Conservation (phyloP, 352 stramenopile species). For the Globisporangium orthogonon region DNA sequence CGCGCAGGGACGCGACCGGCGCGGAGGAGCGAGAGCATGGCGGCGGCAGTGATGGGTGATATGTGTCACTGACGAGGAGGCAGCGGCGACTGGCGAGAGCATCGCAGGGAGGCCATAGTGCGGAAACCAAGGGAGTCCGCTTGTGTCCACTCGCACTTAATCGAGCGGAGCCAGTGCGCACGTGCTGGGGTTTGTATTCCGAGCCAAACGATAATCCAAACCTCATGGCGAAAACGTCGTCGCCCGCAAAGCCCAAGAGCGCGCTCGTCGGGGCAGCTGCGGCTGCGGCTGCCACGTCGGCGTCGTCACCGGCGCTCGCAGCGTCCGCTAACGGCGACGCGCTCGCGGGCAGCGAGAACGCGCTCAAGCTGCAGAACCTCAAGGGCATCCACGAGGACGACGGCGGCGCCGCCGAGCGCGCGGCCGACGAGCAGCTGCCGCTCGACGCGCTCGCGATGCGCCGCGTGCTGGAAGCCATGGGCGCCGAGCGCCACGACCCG, state of each 20-base stretch:
- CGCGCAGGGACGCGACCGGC: too few relatives aligned
- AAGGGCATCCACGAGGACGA: constrained; percentile 70
- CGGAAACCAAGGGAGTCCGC: too few relatives aligned
- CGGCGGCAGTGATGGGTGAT: neutral
- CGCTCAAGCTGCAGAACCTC: constrained; percentile 45
- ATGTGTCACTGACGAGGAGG: too few relatives aligned
- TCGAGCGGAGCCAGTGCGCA: too few relatives aligned
- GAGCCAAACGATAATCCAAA: neutral
- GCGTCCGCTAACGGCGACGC: constrained; percentile 7
- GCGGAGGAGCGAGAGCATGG: neutral
- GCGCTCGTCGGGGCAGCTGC: neutral
- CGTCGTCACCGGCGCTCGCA: constrained; percentile 2
- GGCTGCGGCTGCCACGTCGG: neutral
- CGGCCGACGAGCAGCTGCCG: constrained; percentile 38
- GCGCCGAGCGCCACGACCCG: constrained; percentile 69
- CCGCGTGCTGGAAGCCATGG: constrained; percentile 72
- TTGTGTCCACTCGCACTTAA: too few relatives aligned
- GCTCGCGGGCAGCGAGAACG: constrained; percentile 23
- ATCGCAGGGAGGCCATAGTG: too few relatives aligned
- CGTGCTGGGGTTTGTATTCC: too few relatives aligned
- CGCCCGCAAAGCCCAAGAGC: neutral
- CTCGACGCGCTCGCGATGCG: constrained; percentile 57
- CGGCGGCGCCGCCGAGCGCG: constrained; percentile 24
- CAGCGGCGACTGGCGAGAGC: too few relatives aligned
- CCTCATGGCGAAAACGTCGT: neutral